Conservation (phyloP, 768 basidiomycete species). For the Coprinopsis sp. region DNA sequence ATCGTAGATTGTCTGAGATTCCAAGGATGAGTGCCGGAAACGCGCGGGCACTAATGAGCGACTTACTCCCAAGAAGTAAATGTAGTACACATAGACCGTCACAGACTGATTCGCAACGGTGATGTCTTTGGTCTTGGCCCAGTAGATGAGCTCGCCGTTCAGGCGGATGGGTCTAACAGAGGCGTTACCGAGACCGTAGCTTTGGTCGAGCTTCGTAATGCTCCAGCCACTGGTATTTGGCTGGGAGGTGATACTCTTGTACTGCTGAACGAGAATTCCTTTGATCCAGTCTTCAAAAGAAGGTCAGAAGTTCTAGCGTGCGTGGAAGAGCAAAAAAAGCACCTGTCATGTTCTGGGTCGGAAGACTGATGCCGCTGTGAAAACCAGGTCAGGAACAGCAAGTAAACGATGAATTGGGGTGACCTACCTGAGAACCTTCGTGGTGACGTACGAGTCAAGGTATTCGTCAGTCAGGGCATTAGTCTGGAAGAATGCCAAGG, state of each 20-base stretch:
- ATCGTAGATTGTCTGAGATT: not conserved
- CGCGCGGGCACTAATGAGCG: too few species aligned
- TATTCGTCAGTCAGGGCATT: not conserved
- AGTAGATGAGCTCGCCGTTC: not conserved
- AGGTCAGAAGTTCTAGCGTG: too few species aligned
- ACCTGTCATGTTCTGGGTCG: too few species aligned
- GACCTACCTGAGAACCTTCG: not conserved
- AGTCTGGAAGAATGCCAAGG: not conserved
- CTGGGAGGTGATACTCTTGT: not conserved
- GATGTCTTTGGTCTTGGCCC: not conserved
- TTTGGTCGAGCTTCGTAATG: not conserved
- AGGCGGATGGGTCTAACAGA: not conserved
- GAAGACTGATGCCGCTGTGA: not conserved
- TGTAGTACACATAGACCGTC: not conserved
- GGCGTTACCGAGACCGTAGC: not conserved
- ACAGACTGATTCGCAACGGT: not conserved
- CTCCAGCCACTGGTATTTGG: not conserved
- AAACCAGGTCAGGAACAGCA: not conserved
- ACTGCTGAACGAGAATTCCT: not conserved
- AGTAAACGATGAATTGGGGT: not conserved
- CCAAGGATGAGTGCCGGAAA: not conserved
- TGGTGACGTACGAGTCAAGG: not conserved
- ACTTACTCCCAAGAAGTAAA: slow-evolving; percentile 2
- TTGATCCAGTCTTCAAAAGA: not conserved
- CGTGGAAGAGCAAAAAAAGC: too few species aligned